Evolutionary conservation across 2,329 filamentous ascomycete species (phyloP), one percentile per base, ranked within the genome.

Genomic region (Emergomyces pasteurianus): DNA sequence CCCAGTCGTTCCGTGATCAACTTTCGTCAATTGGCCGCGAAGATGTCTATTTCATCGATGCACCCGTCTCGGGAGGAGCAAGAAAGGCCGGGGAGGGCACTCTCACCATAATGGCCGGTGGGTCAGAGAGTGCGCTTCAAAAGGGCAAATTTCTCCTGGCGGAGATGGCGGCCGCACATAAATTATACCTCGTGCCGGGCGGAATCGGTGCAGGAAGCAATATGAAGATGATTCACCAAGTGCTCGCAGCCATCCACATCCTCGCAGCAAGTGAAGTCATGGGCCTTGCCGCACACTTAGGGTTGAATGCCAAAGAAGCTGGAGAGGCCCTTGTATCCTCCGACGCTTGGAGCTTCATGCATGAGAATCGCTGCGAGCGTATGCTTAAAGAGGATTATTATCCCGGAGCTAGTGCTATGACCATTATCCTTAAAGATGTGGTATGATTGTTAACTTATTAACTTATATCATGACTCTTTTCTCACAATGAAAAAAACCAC

Each of bases 21-120:
- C 76, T 90, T 1, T 75, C 77, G 58, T 75, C 78, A 10, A 72
- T 78, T 38, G 82, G 82, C 12, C 78, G 87, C 7, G 70, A 73
- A 1, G 88, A 91, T 68, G 79, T 91, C 36, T 76, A 79, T 57
- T 80, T 90, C 58, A 80, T 92, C 58, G 88, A 90, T 72, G 81
- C 82, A 26, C 88, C 88, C 0, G 88, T 91, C 0, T 89, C 86
- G 0, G 88, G 88, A 0, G 88, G 88, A 1, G 83, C 85, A 0
- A 78, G 81, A 10, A 80, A 87, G 40, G 87, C 87, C 1, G 86
- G 85, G 0, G 81, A 87, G 56, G 88, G 88, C 3, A 89, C 87
- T 0, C 75, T 91, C 49, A 88, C 86, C 7, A 90, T 92, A 69
- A 89, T 92, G 82, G 86, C 86, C 0, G 84, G 85, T 1, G 86